Conservation (phyloP, 192 early-diverging fungal genomes). For the Funneliformis geosporum region DNA sequence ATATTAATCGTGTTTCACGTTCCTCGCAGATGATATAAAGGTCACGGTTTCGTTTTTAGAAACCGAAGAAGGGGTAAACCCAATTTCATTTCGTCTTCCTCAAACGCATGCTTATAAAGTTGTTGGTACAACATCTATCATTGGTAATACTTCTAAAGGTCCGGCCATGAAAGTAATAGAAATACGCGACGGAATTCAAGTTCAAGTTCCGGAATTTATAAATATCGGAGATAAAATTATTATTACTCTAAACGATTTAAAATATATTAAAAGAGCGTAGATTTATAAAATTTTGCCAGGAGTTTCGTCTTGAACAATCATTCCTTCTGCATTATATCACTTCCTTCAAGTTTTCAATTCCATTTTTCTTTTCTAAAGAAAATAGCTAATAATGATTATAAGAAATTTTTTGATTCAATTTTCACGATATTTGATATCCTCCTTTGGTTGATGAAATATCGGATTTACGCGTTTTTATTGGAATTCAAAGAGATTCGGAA, state of each 20-base stretch:
- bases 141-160: conserved; percentile 66
- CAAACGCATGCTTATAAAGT: conserved; percentile 59
- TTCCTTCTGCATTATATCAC: neutral
- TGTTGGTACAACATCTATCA: conserved; percentile 47
- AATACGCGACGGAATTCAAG: conserved; percentile 63
- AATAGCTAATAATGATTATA: too few species aligned
- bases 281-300: neutral
- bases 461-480: neutral
- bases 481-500: neutral
- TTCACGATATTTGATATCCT: neutral
- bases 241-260: conserved; percentile 65
- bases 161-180: conserved; percentile 66
- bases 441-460: neutral
- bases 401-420: too few species aligned
- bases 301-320: neutral
- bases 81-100: conserved; percentile 66
- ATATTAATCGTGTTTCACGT: conserved; percentile 37
- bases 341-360: neutral
- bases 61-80: conserved; percentile 49
- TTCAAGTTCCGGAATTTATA: conserved; percentile 83
- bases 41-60: conserved; percentile 62
- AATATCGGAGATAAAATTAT: conserved; percentile 73
- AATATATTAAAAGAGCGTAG: conserved; percentile 64
- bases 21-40: conserved; percentile 54
- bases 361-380: neutral